Percentiles rank a stretch among this genome's conserved stretches.
These are phyloP conservation scores for Tolypocladium pustulatum DNA, from an alignment of 2,329 filamentous ascomycete species.

Conservation along the genomic window DNA sequence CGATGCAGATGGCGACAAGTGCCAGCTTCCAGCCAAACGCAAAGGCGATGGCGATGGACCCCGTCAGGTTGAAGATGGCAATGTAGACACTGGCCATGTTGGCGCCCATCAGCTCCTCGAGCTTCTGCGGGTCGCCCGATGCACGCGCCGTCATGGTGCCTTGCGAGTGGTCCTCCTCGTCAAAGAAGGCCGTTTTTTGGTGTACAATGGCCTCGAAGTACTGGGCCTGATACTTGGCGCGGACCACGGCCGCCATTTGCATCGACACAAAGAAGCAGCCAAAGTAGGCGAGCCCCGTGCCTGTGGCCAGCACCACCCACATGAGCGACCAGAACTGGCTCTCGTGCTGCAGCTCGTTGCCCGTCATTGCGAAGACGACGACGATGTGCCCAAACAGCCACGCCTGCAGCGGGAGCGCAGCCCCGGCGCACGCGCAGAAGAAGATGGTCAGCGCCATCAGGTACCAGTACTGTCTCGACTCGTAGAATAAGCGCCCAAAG, in stretches of 20 bases:
- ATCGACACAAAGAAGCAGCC: slow-evolving; percentile 25
- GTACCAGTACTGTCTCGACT: slow-evolving; percentile 41
- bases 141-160: slow-evolving; percentile 49
- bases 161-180: slow-evolving; percentile 46
- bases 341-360: slow-evolving; percentile 21
- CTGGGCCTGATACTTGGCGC: slow-evolving; percentile 45
- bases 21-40: slow-evolving; percentile 69
- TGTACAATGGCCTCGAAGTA: slow-evolving; percentile 51
- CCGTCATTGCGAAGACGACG: slow-evolving; percentile 32
- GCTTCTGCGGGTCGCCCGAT: slow-evolving; percentile 44
- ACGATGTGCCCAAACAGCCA: slow-evolving; percentile 46
- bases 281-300: slow-evolving; percentile 42
- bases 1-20: slow-evolving; percentile 54
- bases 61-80: slow-evolving; percentile 54
- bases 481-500: slow-evolving; percentile 46
- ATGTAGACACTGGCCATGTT: slow-evolving; percentile 54
- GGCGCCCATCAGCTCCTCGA: slow-evolving; percentile 52
- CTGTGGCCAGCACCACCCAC: slow-evolving; percentile 50
- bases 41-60: slow-evolving; percentile 57
- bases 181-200: slow-evolving; percentile 51
- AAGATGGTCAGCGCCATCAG: slow-evolving; percentile 39
- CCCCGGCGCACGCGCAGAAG: slow-evolving; percentile 31
- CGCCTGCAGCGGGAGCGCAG: slow-evolving; percentile 39
- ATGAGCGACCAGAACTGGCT: slow-evolving; percentile 56
- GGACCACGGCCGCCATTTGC: slow-evolving; percentile 34